Evolutionary conservation across 192 early-diverging fungal species (phyloP).

Genomic region (Coemansia sp.): DNA sequence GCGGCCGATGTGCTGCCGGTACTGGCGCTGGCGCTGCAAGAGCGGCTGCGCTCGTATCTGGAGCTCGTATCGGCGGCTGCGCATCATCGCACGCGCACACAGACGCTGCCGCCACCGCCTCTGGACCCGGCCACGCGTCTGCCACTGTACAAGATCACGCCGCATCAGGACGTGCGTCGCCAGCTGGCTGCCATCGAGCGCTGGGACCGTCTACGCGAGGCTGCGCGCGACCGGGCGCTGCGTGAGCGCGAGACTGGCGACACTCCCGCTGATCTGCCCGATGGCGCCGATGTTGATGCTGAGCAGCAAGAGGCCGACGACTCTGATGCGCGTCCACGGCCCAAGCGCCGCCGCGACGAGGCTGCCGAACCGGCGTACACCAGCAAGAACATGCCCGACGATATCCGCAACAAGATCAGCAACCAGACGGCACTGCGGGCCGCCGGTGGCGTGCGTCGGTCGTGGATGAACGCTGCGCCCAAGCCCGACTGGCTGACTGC

Average conservation of each 20-base stretch:
- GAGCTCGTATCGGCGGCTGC: conserved; percentile 69
- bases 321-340: conserved; percentile 30
- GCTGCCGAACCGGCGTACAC: conserved; percentile 33
- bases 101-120: conserved; percentile 58
- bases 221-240: conserved; percentile 52
- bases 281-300: conserved; percentile 18
- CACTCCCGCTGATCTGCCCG: neutral
- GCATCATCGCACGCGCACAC: conserved; percentile 64
- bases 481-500: conserved; percentile 20
- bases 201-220: conserved; percentile 63
- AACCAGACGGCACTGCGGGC: conserved; percentile 58
- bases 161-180: conserved; percentile 63
- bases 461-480: conserved; percentile 53
- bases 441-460: conserved; percentile 54
- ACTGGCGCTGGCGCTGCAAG: conserved; percentile 66
- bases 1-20: conserved; percentile 60
- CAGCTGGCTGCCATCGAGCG: conserved; percentile 70
- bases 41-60: conserved; percentile 58
- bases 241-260: neutral
- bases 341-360: conserved; percentile 50
- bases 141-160: conserved; percentile 65
- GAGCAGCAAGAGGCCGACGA: neutral
- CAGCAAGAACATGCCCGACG: conserved; percentile 51
- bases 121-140: conserved; percentile 50
- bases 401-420: conserved; percentile 54